phyloP scores from a whole-genome alignment of 305 asterid species.

The Plantago coronopus region DNA sequence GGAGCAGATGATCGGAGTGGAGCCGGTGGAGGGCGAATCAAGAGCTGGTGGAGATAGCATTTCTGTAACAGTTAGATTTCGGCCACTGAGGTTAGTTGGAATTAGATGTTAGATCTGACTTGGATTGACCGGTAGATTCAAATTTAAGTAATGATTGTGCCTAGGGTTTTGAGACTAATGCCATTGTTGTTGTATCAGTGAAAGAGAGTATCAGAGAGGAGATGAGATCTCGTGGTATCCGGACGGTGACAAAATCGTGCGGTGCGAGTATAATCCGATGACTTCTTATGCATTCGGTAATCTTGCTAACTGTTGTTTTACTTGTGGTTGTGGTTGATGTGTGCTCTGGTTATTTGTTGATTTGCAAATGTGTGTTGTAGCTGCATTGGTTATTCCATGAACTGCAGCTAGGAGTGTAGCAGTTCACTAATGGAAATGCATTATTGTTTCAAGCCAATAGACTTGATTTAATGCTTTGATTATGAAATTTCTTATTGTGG shows the following conservation, averaged over 20 bases:
- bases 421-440: constrained; percentile 11
- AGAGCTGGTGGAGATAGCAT: constrained; percentile 90
- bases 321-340: neutral
- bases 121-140: constrained; percentile 34
- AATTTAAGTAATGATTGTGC: constrained; percentile 22
- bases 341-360: neutral
- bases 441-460: neutral
- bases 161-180: constrained; percentile 26
- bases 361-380: neutral
- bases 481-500: neutral
- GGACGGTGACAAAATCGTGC: constrained; percentile 73
- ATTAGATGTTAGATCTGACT: constrained; percentile 43
- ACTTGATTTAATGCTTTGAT: neutral
- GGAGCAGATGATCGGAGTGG: constrained; percentile 53
- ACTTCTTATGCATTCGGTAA: constrained; percentile 93
- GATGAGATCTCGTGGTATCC: constrained; percentile 94
- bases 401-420: constrained; percentile 7
- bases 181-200: constrained; percentile 51
- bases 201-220: constrained; percentile 90
- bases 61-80: constrained; percentile 88
- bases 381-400: constrained; percentile 2
- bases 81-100: constrained; percentile 77
- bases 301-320: neutral
- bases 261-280: constrained; percentile 82
- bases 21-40: constrained; percentile 50